Base-by-base conservation (phyloP, 2,329 filamentous ascomycete species). In the Aspergillus texensis region DNA sequence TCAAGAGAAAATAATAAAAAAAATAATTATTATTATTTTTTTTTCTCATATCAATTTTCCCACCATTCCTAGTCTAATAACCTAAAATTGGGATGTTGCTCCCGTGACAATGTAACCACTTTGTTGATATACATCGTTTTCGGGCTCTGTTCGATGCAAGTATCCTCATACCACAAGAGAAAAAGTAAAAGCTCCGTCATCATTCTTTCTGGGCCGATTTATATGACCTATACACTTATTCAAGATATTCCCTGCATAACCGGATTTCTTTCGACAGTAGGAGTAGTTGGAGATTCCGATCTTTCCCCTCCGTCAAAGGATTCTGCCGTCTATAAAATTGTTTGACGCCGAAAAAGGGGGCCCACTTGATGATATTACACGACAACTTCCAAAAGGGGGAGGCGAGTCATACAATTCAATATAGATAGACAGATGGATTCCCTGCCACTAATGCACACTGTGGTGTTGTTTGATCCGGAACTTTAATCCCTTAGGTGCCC, bases 351-450 rank as follows among this genome's bases (percentile, higher is more conserved):
- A 41, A 55, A 55, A 39, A 39, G n/a, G 52, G 52, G 52, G 3
- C 21, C 52, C 52, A 55, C 52, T 14, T n/a, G 21, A 39, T 36
- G 6, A 12, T 14, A 30, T 19, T n/a, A 24, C 32, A 26, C 32
- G 30, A 39, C 32, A 16, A 32, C 19, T 9, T 55, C 30, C 24
- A 55, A 55, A 26, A 34, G 52, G 52, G 52, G 28, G 19, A 19
- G 34, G 34, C 30, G 21, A 36, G 52, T 55, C 52, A 55, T 55
- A 55, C 52, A 55, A 41, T 55, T 39, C 52, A 32, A 39, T 24
- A 36, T 26, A 21, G 32, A 41, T 36, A 28, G 21, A 48, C 6
- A 19, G n/a, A 48, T 21, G 26, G n/a, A 26, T 54, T 54, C n/a
- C 19, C 52, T 24, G 52, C 30, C 52, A 39, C 52, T 36, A 36